These are phyloP conservation scores for Cubamyces sp. DNA, from an alignment of 768 basidiomycete species.

Conservation along the genomic window DNA sequence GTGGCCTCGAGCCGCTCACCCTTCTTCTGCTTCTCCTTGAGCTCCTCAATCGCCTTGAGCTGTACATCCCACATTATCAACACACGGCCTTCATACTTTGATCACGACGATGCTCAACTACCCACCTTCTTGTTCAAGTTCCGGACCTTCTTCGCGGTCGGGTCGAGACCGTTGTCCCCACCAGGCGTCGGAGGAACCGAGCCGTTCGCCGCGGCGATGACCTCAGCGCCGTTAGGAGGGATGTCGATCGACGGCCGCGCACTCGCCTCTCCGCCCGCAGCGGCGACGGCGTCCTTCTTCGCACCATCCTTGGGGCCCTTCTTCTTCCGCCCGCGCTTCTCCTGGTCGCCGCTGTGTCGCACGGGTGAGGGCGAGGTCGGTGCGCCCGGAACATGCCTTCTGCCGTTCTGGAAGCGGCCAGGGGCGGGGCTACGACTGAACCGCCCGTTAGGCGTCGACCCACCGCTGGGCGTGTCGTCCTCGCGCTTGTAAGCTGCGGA, in stretches of 20 bases:
- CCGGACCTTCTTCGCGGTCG: slow-evolving; percentile 88
- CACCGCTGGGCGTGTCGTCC: slow-evolving; percentile 71
- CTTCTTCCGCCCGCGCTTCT: slow-evolving; percentile 63
- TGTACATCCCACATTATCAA: slow-evolving; percentile 34
- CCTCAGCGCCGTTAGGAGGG: slow-evolving; percentile 31
- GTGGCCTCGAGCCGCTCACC: slow-evolving; percentile 95
- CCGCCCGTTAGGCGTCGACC: slow-evolving; percentile 63
- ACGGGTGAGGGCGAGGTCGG: slow-evolving; percentile 53
- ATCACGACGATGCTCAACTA: not conserved
- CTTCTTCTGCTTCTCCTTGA: slow-evolving; percentile 88
- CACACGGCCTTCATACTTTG: slow-evolving; percentile 1
- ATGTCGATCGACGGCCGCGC: slow-evolving; percentile 43
- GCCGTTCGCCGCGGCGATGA: slow-evolving; percentile 24
- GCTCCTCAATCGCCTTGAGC: slow-evolving; percentile 98
- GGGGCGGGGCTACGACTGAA: slow-evolving; percentile 62
- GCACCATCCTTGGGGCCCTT: slow-evolving; percentile 50
- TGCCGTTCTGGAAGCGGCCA: slow-evolving; percentile 43
- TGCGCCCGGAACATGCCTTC: slow-evolving; percentile 76
- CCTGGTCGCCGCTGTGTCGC: slow-evolving; percentile 45
- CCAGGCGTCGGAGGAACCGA: slow-evolving; percentile 59
- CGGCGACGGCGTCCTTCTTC: slow-evolving; percentile 37
- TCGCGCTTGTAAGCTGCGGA: slow-evolving; percentile 90
- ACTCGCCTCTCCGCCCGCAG: slow-evolving; percentile 21
- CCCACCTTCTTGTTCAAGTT: slow-evolving; percentile 91
- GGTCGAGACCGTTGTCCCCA: slow-evolving; percentile 65